Percentiles rank a stretch among this genome's conserved stretches.
phyloP scores from a whole-genome alignment of 805 yeast genomes.

The Jamesozyma piceae region DNA sequence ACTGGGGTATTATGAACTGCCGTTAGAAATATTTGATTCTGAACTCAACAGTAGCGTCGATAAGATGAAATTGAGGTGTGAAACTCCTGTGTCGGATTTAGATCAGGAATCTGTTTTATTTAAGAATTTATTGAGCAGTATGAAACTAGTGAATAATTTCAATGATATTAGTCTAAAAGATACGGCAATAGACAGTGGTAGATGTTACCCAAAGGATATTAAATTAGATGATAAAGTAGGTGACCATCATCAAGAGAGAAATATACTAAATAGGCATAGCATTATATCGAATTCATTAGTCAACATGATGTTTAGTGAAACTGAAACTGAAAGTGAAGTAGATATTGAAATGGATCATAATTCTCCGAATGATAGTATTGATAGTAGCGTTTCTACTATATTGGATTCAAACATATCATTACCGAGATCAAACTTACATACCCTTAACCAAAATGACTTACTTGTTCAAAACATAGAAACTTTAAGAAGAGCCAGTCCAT shows the following conservation, averaged over 20 bases:
- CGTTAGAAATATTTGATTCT: constrained; percentile 15
- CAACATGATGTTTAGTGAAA: constrained; percentile 7
- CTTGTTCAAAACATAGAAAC: background rate
- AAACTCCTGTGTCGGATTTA: constrained; percentile 6
- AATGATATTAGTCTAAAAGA: constrained; percentile 6
- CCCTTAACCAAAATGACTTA: background rate
- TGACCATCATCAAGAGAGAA: background rate
- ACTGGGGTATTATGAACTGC: constrained; percentile 17
- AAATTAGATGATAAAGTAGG: background rate
- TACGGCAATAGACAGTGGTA: background rate
- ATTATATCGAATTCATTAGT: constrained; percentile 10
- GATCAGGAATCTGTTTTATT: constrained; percentile 9
- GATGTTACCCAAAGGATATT: background rate
- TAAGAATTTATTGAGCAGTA: constrained; percentile 17
- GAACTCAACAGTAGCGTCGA: constrained; percentile 12
- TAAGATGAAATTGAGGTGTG: constrained; percentile 6
- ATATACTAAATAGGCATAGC: background rate
- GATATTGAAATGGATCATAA: constrained; percentile 23
- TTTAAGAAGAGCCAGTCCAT: background rate
- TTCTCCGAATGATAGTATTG: constrained; percentile 17
- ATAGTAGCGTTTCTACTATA: constrained; percentile 21
- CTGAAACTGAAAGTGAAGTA: constrained; percentile 11
- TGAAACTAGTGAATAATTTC: constrained; percentile 19
- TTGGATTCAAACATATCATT: constrained; percentile 6
- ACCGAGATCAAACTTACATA: background rate